These are phyloP conservation scores for Haberlea rhodopensis DNA, from an alignment of 257 asterid species.

Conservation along the genomic window DNA sequence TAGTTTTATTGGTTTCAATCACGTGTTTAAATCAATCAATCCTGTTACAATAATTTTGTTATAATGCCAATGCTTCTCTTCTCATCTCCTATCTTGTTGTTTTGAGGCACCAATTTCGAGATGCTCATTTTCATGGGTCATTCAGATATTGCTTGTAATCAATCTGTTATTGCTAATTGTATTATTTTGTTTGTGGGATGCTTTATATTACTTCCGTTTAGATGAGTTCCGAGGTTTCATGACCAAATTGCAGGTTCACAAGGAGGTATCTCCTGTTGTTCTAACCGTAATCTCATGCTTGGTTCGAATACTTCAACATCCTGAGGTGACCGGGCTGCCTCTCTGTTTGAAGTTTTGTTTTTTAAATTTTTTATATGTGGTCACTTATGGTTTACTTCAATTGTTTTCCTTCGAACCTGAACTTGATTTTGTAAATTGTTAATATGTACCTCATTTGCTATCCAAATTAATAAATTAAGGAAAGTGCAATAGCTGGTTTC, in stretches of 20 bases:
- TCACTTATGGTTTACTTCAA: not conserved
- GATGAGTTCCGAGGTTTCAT: conserved; percentile 21
- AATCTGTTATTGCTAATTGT: not conserved
- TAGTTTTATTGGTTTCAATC: not conserved
- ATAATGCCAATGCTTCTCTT: not conserved
- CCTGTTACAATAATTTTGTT: not conserved
- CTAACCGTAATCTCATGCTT: conserved; percentile 73
- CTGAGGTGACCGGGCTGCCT: conserved; percentile 59
- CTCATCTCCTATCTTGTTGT: not conserved
- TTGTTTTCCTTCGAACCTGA: not conserved
- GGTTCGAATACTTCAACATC: conserved; percentile 82
- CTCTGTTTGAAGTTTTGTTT: conserved; percentile 15
- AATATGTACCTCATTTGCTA: no score
- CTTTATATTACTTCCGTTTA: not conserved
- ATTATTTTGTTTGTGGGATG: not conserved
- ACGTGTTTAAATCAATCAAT: not conserved
- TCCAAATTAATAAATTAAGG: not conserved
- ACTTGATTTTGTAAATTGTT: not conserved
- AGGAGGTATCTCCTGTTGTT: conserved; percentile 81
- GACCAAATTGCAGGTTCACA: conserved; percentile 59
- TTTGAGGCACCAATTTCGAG: not conserved
- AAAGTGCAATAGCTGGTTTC: not conserved
- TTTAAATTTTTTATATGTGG: conserved; percentile 1
- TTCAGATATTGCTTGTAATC: not conserved
- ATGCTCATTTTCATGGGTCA: not conserved